Evolutionary conservation across 495 filamentous ascomycete genomes (phyloP), one percentile per base, ranked within the genome.

Genomic region (Penicillium fimorum): DNA sequence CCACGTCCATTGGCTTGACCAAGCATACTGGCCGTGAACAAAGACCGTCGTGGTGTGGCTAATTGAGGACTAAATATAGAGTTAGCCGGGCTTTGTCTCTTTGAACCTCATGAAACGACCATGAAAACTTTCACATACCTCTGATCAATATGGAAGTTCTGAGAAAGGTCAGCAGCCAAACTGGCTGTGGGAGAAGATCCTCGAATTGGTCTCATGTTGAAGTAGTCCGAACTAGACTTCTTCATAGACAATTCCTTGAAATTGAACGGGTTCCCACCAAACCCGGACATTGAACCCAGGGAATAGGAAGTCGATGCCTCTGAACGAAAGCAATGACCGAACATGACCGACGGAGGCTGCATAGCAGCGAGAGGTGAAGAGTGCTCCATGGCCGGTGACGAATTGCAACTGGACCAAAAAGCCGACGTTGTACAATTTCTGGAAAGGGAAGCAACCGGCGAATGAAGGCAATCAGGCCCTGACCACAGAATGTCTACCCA

Each of bases 301-400:
- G 78, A 63, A 62, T 78, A 81, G 43, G 79, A 75, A 40, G 80
- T 71, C 4, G 82, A 70, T 25, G 75, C 69, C 58, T 86, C 81
- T 46, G 74, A 70, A 45, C 78, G 72, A 66, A 79, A 83, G 72
- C 81, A 84, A 32, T 76, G 75, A 2, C 80, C 78, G 48, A 79
- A 79, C 33, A 80, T 70, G 45, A 88, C 75, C 32, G 88, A 83
- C 5, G 86, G 82, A 58, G 90, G 90, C 79, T 91, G 92, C 88
- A 98, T 90, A 38, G 92, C 91, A 67, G 93, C 94, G 64, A 96
- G 75, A 44, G 94, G 94, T 54, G 94, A 98, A 47, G 93, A 98
- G 45, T 86, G 86, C 74, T 96, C 90, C 91, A 98, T 96, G 54
- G 57, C 9, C 22, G 32, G 32, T 22, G 27, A 32, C 25, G 24